Percentiles rank a stretch among this genome's conserved stretches.
phyloP scores from a whole-genome alignment of 306 rosid genomes.

The Rosa chinensis region DNA sequence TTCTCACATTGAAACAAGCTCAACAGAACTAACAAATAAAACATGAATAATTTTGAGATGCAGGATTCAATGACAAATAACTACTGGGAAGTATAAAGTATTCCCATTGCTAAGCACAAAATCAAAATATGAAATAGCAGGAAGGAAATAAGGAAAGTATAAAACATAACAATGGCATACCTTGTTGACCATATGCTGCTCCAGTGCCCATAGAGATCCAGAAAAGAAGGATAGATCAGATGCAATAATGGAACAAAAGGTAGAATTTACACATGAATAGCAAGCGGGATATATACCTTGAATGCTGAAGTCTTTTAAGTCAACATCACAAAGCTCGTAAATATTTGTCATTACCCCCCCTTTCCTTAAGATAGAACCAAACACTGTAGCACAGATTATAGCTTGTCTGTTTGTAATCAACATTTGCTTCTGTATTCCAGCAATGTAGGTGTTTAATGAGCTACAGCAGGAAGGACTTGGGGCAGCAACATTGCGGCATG shows the following conservation, averaged over 20 bases:
- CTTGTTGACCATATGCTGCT: conserved; percentile 78
- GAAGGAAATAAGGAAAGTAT: conserved; percentile 10
- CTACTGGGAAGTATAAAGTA: background rate
- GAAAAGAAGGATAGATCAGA: conserved; percentile 28
- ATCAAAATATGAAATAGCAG: background rate
- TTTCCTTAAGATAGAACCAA: conserved; percentile 87
- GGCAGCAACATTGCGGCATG: conserved; percentile 80
- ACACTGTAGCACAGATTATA: conserved; percentile 85
- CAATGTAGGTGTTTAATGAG: conserved; percentile 77
- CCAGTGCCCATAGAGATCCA: conserved; percentile 36
- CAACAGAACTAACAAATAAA: background rate
- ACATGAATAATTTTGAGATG: background rate
- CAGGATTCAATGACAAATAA: background rate
- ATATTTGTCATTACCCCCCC: conserved; percentile 83
- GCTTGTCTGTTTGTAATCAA: conserved; percentile 94
- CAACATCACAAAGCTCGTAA: conserved; percentile 91
- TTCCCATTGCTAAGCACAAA: background rate
- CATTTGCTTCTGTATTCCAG: conserved; percentile 89
- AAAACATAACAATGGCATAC: conserved; percentile 42
- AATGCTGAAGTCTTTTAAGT: conserved; percentile 96
- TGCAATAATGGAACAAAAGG: conserved; percentile 13
- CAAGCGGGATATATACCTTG: conserved; percentile 57
- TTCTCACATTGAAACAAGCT: background rate
- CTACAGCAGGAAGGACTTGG: conserved; percentile 93
- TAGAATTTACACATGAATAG: conserved; percentile 13